These are phyloP conservation scores for Chrysoporthe puriensis DNA, from an alignment of 2,329 filamentous ascomycete genomes.

Conservation along the genomic window DNA sequence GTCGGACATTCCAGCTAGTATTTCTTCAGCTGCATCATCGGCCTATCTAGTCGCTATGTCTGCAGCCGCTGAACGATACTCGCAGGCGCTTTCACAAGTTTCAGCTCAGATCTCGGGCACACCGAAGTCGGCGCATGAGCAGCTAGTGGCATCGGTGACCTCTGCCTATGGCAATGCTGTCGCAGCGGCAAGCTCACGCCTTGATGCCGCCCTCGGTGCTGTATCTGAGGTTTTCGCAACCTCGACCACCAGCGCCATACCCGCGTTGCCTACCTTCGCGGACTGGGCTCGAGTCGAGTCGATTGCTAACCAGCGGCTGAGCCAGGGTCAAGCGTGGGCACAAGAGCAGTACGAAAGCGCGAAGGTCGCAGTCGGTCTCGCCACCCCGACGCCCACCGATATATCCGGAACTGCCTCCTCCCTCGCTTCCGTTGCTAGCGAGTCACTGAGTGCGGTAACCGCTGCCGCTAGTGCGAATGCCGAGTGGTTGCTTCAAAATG, in stretches of 20 bases:
- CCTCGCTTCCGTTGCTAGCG: conserved; percentile 26
- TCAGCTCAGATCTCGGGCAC: conserved; percentile 71
- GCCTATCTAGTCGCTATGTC: conserved; percentile 69
- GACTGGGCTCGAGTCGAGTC: conserved; percentile 59
- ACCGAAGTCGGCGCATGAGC: conserved; percentile 69
- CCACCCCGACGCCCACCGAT: conserved; percentile 60
- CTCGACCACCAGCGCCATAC: conserved; percentile 40
- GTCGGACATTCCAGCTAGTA: conserved; percentile 37
- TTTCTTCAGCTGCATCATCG: conserved; percentile 35
- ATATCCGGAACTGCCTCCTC: conserved; percentile 25
- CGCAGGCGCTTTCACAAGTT: conserved; percentile 67
- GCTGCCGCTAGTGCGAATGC: conserved; percentile 44
- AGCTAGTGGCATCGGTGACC: conserved; percentile 71
- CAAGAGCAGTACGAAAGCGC: conserved; percentile 72
- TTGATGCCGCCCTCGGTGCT: conserved; percentile 58
- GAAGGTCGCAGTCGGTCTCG: conserved; percentile 66
- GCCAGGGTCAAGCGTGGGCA: conserved; percentile 71
- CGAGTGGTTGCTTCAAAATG: conserved; percentile 65
- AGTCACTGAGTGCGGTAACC: conserved; percentile 26
- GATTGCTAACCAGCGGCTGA: conserved; percentile 70
- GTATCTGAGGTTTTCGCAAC: conserved; percentile 57
- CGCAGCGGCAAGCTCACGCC: conserved; percentile 61
- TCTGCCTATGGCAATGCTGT: conserved; percentile 69
- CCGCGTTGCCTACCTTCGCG: conserved; percentile 43
- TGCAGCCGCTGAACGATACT: conserved; percentile 69